Conservation (phyloP, 805 yeast genomes). For the Starmera quercuum region DNA sequence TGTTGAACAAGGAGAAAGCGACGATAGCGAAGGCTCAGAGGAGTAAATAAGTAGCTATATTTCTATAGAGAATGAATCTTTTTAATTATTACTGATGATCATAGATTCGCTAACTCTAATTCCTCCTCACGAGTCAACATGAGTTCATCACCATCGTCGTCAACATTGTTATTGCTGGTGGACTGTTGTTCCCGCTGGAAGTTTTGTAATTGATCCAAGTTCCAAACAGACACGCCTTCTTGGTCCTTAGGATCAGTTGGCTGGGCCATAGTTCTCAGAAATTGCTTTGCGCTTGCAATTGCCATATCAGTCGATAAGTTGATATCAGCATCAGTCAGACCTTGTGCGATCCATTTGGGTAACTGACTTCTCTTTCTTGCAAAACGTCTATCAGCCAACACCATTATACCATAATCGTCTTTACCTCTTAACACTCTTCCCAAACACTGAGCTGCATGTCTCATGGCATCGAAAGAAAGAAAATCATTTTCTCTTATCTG, state of each 20-base stretch:
- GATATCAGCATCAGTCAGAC: conserved; percentile 81
- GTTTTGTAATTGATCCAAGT: conserved; percentile 51
- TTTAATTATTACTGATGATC: too few species aligned
- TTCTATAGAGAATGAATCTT: not conserved
- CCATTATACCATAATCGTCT: conserved; percentile 99
- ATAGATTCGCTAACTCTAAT: conserved; percentile 12
- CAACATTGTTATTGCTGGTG: conserved; percentile 11
- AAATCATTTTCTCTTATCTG: conserved; percentile 93
- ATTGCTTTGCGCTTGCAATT: conserved; percentile 86
- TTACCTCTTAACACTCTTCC: conserved; percentile 97
- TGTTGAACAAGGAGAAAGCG: conserved; percentile 27
- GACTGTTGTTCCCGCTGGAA: conserved; percentile 47
- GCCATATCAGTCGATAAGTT: conserved; percentile 97
- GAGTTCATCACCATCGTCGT: conserved; percentile 20
- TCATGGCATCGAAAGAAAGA: conserved; percentile 96
- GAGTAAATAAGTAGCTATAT: not conserved
- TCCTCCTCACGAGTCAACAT: conserved; percentile 19
- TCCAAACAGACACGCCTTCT: conserved; percentile 95
- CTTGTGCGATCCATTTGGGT: conserved; percentile 97
- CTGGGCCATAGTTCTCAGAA: conserved; percentile 88
- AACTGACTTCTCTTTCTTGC: conserved; percentile 77
- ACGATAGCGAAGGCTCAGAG: conserved; percentile 4
- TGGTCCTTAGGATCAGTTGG: conserved; percentile 85
- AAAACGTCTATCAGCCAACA: conserved; percentile 90
- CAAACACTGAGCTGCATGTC: conserved; percentile 98